Conservation (phyloP, 1,284 basidiomycete genomes). For the Sutorius eximius region DNA sequence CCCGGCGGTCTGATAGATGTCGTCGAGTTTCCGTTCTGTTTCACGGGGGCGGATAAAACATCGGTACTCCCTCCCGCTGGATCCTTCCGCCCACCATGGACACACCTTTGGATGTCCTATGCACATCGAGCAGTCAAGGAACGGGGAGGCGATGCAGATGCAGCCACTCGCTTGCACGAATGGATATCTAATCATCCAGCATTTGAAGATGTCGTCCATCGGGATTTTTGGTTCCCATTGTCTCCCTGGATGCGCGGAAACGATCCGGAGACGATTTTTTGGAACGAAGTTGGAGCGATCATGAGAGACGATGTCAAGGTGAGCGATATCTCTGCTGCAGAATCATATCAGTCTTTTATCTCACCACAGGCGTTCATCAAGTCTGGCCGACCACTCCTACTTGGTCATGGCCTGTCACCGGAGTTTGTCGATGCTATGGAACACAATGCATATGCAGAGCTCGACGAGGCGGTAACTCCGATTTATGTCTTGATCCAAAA, state of each 20-base stretch:
- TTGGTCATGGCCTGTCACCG: constrained; percentile 58
- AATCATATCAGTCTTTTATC: neutral
- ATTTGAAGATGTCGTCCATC: constrained; percentile 56
- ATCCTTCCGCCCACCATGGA: constrained; percentile 49
- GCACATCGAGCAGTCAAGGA: constrained; percentile 49
- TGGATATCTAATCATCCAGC: constrained; percentile 54
- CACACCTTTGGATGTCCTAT: constrained; percentile 61
- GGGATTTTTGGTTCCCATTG: constrained; percentile 59
- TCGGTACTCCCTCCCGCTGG: constrained; percentile 45
- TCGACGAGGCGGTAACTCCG: constrained; percentile 46
- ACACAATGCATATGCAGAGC: constrained; percentile 47
- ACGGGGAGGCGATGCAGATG: constrained; percentile 62
- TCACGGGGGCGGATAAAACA: constrained; percentile 52
- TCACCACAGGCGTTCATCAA: constrained; percentile 57
- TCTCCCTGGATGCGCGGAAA: constrained; percentile 46
- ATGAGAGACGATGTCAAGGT: constrained; percentile 49
- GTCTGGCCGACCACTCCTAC: constrained; percentile 64
- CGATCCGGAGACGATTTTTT: constrained; percentile 31
- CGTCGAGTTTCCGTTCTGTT: constrained; percentile 66
- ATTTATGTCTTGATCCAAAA: constrained; percentile 56
- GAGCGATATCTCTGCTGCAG: constrained; percentile 23
- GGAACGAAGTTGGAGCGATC: constrained; percentile 35
- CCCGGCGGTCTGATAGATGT: constrained; percentile 68
- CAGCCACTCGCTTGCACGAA: constrained; percentile 50
- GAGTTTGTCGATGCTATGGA: constrained; percentile 54